Evolutionary conservation across 371 early-diverging fungal species (phyloP), one percentile per base, ranked within the genome.

Genomic region (Rhizopus microsporus): DNA sequence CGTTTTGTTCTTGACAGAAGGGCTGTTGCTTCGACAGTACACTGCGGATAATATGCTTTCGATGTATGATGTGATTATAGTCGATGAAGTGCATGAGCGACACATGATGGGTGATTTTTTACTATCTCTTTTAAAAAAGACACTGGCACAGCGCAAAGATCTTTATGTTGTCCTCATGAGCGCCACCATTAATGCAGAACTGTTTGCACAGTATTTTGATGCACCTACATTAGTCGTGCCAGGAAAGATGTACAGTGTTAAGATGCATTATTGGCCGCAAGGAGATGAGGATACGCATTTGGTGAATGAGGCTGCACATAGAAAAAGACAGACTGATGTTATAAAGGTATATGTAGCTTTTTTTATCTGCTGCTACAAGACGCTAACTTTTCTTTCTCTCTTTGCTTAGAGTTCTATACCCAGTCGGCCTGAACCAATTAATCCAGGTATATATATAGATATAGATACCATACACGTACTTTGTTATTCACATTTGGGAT

Each of bases 61-160:
- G 0, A 66, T 58, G 60, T 89, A 88, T 60, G 77, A 85, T 64
- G 84, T 80, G 8, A 80, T 83, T 50, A 81, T 91, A 44, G 86
- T 90, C 3, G 91, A 91, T 42, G 91, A 91, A 66, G 90, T 90
- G 0, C 91, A 91, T 61, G 91, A 91, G 62, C 58, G 82, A 4
- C 78, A 85, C 54, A 69, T 87, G 61, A 80, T 81, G 70, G 75
- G 73, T 75, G 87, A 87, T 44, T 87, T 86, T 55, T 57, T 87
- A 49, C 55, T 86, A 23, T 88, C 80, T 51, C 66, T 81, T 43
- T 60, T 72, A 54, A 85, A 76, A 72, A 78, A 59, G 69, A 78
- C 78, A 12, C 68, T 71, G 9, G 71, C 51, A 5, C 68, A 51
- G 32, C 70, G 81, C 16, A 53, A 66, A 30, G 77, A 83, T 50